A percentile compares a stretch with the other conserved stretches of the same genome.
These are phyloP conservation scores for Boechera divaricarpa DNA, from an alignment of 345 rosid genomes.

Conservation along the genomic window DNA sequence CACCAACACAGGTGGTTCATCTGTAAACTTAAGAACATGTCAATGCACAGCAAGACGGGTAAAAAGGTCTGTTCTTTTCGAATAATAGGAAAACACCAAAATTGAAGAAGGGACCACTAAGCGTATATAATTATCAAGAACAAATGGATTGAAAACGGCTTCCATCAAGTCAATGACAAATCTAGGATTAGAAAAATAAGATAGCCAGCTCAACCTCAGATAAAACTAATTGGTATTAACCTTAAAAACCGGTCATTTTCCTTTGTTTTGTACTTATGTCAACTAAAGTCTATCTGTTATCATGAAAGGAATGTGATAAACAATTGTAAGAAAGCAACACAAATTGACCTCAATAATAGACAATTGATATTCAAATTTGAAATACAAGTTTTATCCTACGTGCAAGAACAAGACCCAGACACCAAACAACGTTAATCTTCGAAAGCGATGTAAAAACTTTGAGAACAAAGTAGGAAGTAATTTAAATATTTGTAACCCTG, in stretches of 20 bases:
- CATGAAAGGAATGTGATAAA: conserved; percentile 19
- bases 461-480: background rate
- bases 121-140: background rate
- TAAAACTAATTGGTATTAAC: background rate
- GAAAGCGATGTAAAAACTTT: background rate
- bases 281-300: conserved; percentile 1
- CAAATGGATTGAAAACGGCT: background rate
- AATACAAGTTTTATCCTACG: background rate
- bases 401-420: conserved; percentile 14
- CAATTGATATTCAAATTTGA: background rate
- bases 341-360: background rate
- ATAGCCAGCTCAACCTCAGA: conserved; percentile 11
- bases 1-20: conserved; percentile 9
- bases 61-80: background rate
- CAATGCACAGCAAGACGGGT: background rate
- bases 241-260: background rate
- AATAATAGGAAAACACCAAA: background rate
- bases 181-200: conserved; percentile 22
- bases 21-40: conserved; percentile 16
- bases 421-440: conserved; percentile 13
- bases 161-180: conserved; percentile 15
- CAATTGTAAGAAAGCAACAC: conserved; percentile 21
- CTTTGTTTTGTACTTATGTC: background rate
- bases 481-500: background rate
- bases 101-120: conserved; percentile 20